Conservation (phyloP, 1,139 yeast genomes). For the Candida tunisiensis region DNA sequence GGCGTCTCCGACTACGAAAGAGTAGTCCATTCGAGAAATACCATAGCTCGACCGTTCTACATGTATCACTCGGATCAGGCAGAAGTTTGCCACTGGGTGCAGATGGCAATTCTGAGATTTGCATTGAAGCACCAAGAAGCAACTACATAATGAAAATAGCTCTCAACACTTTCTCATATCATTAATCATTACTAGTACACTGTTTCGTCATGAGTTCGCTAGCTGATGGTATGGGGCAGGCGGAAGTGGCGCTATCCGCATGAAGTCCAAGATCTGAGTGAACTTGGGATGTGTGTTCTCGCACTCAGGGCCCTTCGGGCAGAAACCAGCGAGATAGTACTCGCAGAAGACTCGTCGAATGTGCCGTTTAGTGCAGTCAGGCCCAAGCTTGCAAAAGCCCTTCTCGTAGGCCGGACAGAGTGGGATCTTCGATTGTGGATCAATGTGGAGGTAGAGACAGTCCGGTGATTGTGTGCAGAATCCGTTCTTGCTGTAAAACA, state of each 20-base stretch:
- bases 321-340: slow-evolving; percentile 77
- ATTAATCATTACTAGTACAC: neutral
- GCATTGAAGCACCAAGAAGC: too few species aligned
- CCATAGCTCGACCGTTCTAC: too few species aligned
- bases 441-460: slow-evolving; percentile 83
- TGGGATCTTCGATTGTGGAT: slow-evolving; percentile 76
- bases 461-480: slow-evolving; percentile 91
- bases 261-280: slow-evolving; percentile 19
- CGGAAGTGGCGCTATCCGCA: slow-evolving; percentile 21
- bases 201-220: neutral
- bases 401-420: slow-evolving; percentile 68
- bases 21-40: too few species aligned
- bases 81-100: too few species aligned
- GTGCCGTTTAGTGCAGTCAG: slow-evolving; percentile 72
- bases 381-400: slow-evolving; percentile 92
- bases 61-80: too few species aligned
- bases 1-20: too few species aligned
- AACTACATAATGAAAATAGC: too few species aligned
- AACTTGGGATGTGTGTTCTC: slow-evolving; percentile 27
- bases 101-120: too few species aligned
- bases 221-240: too few species aligned
- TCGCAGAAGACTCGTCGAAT: slow-evolving; percentile 66
- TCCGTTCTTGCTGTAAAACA: slow-evolving; percentile 76
- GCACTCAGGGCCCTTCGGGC: slow-evolving; percentile 43
- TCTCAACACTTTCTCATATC: too few species aligned